Evolutionary conservation across 2,329 filamentous ascomycete genomes (phyloP), one percentile per base, ranked within the genome.

Genomic region (Hypoxylon sp.): DNA sequence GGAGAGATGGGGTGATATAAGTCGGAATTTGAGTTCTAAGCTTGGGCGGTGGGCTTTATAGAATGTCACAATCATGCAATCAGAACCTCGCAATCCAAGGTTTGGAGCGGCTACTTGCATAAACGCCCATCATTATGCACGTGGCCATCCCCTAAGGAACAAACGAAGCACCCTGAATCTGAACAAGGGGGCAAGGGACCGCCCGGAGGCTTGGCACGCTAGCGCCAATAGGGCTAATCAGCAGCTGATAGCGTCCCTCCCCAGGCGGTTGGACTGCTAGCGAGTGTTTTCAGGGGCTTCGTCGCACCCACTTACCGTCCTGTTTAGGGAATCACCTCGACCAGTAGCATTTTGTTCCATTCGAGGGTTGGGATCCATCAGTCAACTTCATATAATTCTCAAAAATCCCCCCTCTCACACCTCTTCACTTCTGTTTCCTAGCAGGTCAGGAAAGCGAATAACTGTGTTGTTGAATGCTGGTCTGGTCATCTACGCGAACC

Each of bases 281-380:
- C 55, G 35, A 63, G 66, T 67, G 69, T 69, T 71, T 71, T 71
- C 66, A 71, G 69, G 69, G 69, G 69, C 63, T 71, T 67, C 44
- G 61, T 70, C 53, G 63, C 67, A 69, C 61, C 68, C 69, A 71
- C 69, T 68, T 63, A 61, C 63, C 60, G 64, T 65, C 66, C 67
- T 67, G 44, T 67, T 69, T 69, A 66, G 68, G 65, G 62, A 69
- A 64, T 62, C 11, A 69, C 52, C 69, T 71, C 48, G 66, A 69
- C 66, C 66, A 71, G 69, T 71, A 69, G 63, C 62, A 71, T 62
- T 69, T 67, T 68, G 54, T 68, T 66, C 68, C 68, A 70, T 66
- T 63, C 42, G 35, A 68, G 37, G 58, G 63, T 67, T 60, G 54
- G 69, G 63, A 69, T 69, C 66, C 66, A 69, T 69, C 55, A 42